phyloP scores from a whole-genome alignment of 1,284 basidiomycete genomes.

The Jaminaea rosea region DNA sequence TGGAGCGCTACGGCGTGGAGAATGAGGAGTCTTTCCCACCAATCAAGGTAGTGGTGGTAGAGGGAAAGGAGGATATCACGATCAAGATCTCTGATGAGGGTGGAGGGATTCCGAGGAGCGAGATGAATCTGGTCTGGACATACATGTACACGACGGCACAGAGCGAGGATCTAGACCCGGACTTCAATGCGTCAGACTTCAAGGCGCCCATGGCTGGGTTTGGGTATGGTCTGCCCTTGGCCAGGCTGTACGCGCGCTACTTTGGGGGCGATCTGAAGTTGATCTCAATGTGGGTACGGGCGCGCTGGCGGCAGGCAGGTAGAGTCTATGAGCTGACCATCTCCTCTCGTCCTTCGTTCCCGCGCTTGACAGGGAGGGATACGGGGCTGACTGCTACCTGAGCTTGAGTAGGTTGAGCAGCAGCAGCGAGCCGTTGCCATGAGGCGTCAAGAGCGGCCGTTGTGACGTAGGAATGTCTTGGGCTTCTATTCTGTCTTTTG shows the following conservation, averaged over 20 bases:
- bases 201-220: constrained; percentile 96
- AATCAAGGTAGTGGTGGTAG: constrained; percentile 93
- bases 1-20: constrained; percentile 80
- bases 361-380: no score
- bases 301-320: no score
- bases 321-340: no score
- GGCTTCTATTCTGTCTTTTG: no score
- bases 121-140: constrained; percentile 93
- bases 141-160: constrained; percentile 98
- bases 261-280: constrained; percentile 93
- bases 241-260: constrained; percentile 83
- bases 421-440: no score
- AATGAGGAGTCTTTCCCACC: constrained; percentile 75
- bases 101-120: constrained; percentile 82
- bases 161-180: constrained; percentile 70
- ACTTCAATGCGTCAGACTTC: constrained; percentile 86
- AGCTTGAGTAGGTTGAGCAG: no score
- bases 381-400: no score
- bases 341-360: no score
- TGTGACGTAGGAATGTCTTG: no score
- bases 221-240: constrained; percentile 76
- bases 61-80: constrained; percentile 75
- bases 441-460: no score
- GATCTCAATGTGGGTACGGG: constrained; percentile 94
- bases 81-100: constrained; percentile 97